Percentiles rank a stretch among this genome's conserved stretches.
phyloP scores from a whole-genome alignment of 2,329 filamentous ascomycete species.

The Blastomyces gilchristii region DNA sequence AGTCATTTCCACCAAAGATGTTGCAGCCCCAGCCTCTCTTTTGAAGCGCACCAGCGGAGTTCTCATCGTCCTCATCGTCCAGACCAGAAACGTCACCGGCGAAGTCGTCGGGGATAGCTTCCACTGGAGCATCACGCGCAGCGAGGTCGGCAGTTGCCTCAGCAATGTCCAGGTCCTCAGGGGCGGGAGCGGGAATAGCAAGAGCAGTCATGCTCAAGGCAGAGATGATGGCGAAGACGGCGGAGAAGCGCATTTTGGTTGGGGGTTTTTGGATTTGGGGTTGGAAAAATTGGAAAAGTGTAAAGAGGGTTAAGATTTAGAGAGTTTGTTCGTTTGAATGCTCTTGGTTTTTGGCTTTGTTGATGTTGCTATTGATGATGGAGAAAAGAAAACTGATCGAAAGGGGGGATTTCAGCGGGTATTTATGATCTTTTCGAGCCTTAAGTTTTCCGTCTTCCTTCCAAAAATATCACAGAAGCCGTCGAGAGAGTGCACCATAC shows the following conservation, averaged over 20 bases:
- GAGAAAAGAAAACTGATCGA: background rate
- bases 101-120: background rate
- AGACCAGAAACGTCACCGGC: background rate
- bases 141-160: background rate
- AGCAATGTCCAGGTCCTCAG: background rate
- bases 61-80: background rate
- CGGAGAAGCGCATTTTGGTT: background rate
- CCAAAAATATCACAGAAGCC: background rate
- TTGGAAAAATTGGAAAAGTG: background rate
- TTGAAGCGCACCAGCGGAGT: background rate
- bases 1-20: background rate
- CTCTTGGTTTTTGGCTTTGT: background rate
- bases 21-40: background rate
- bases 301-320: background rate
- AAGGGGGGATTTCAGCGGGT: background rate
- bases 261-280: background rate
- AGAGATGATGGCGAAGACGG: conserved; percentile 3
- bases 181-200: background rate
- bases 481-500: background rate
- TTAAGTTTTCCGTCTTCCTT: background rate
- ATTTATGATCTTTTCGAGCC: conserved; percentile 1
- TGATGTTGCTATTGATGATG: conserved; percentile 1
- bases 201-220: conserved; percentile 4
- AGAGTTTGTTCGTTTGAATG: background rate
- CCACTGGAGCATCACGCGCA: background rate